phyloP scores from a whole-genome alignment of 257 asterid genomes.

The Petunia secreta region DNA sequence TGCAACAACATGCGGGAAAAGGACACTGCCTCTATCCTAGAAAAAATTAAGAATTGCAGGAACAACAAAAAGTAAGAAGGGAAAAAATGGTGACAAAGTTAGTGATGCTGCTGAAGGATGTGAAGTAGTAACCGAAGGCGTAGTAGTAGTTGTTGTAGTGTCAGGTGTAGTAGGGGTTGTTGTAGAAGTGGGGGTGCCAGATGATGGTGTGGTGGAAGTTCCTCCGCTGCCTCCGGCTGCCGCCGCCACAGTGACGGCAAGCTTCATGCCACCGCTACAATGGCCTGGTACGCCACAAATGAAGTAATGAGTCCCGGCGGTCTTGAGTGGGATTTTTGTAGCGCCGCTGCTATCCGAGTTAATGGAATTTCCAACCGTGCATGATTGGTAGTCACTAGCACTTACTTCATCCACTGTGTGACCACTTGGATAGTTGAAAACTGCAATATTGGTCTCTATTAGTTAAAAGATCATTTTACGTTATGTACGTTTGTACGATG shows the following conservation, averaged over 20 bases:
- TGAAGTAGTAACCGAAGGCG: slow-evolving; percentile 5
- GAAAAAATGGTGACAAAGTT: slow-evolving; percentile 19
- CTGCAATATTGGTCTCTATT: slow-evolving; percentile 37
- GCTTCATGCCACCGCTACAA: slow-evolving; percentile 73
- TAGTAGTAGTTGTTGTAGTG: too few species aligned
- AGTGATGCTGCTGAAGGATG: slow-evolving; percentile 13
- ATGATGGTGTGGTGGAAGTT: background rate
- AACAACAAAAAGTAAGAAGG: slow-evolving; percentile 1
- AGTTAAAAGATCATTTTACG: too few species aligned
- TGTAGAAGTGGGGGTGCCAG: too few species aligned
- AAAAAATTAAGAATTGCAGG: slow-evolving; percentile 12
- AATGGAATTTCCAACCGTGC: slow-evolving; percentile 65
- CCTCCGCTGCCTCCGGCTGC: slow-evolving; percentile 22
- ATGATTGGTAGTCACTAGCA: slow-evolving; percentile 54
- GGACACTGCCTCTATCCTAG: slow-evolving; percentile 55
- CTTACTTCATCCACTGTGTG: slow-evolving; percentile 84
- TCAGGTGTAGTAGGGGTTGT: too few species aligned
- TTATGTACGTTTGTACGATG: too few species aligned
- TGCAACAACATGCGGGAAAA: too few species aligned
- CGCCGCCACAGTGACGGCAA: slow-evolving; percentile 46
- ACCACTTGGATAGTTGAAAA: slow-evolving; percentile 68
- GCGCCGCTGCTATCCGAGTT: slow-evolving; percentile 77
- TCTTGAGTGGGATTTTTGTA: slow-evolving; percentile 62
- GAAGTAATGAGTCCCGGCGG: slow-evolving; percentile 64
- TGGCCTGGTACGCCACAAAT: slow-evolving; percentile 67